These are phyloP conservation scores for Lactifluus pinguis DNA, from an alignment of 768 basidiomycete genomes.

Conservation along the genomic window DNA sequence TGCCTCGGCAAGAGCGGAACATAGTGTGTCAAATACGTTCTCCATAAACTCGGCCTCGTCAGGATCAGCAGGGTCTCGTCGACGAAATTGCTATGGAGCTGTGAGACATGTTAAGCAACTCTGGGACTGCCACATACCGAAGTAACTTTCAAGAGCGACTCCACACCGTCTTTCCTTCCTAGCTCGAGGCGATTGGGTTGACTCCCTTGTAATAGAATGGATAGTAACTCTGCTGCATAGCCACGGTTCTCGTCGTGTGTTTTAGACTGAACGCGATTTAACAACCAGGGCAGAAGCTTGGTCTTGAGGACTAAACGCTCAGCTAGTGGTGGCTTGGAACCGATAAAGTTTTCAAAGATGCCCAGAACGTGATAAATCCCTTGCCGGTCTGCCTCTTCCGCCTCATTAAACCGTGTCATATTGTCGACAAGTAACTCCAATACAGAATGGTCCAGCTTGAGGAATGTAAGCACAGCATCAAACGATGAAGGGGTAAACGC, in stretches of 20 bases:
- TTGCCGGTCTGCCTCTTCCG: slow-evolving; percentile 82
- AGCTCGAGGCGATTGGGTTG: slow-evolving; percentile 58
- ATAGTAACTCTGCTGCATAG: slow-evolving; percentile 90
- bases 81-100: slow-evolving; percentile 66
- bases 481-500: slow-evolving; percentile 25
- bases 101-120: slow-evolving; percentile 13
- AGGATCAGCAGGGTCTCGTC: slow-evolving; percentile 70
- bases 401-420: slow-evolving; percentile 77
- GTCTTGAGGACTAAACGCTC: slow-evolving; percentile 65
- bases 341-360: slow-evolving; percentile 87
- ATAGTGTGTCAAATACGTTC: slow-evolving; percentile 85
- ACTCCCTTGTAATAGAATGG: slow-evolving; percentile 78
- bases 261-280: slow-evolving; percentile 64
- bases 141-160: slow-evolving; percentile 61
- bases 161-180: slow-evolving; percentile 70
- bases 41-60: slow-evolving; percentile 99
- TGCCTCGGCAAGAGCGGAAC: slow-evolving; percentile 74
- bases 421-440: slow-evolving; percentile 88
- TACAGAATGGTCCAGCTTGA: slow-evolving; percentile 72
- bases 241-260: slow-evolving; percentile 83
- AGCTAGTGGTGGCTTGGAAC: slow-evolving; percentile 73
- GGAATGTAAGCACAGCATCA: slow-evolving; percentile 1
- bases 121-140: slow-evolving; percentile 46
- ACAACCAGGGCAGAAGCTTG: slow-evolving; percentile 65
- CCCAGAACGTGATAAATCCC: slow-evolving; percentile 93